A percentile compares a stretch with the other conserved stretches of the same genome.
Conservation (phyloP, 768 basidiomycete species). For the Calocybe gangraenosa region DNA sequence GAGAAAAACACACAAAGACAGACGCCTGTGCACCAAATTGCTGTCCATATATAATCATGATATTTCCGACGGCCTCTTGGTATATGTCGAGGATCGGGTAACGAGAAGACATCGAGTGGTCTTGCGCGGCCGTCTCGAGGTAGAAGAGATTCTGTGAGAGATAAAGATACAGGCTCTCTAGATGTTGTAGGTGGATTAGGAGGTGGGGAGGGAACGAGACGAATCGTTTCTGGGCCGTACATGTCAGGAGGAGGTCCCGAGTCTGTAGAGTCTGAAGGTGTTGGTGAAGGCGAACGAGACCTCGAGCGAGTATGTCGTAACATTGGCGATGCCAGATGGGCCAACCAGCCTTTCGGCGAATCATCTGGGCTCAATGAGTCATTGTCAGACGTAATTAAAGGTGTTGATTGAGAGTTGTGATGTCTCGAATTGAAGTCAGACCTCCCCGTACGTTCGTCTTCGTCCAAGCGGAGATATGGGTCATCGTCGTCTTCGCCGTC, state of each 20-base stretch:
- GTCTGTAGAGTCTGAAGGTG: conserved; percentile 36
- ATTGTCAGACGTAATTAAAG: conserved; percentile 32
- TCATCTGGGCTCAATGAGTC: conserved; percentile 27
- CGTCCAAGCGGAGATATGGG: conserved; percentile 76
- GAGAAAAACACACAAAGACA: conserved; percentile 59
- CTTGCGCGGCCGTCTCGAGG: conserved; percentile 66
- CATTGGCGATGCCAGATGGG: conserved; percentile 69
- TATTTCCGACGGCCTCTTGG: conserved; percentile 63
- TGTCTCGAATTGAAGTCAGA: conserved; percentile 24
- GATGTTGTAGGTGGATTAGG: conserved; percentile 37
- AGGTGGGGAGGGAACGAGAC: conserved; percentile 30
- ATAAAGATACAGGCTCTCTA: conserved; percentile 47
- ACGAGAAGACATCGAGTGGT: conserved; percentile 66
- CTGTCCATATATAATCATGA: conserved; percentile 72
- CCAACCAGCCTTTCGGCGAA: conserved; percentile 62
- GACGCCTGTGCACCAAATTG: conserved; percentile 58
- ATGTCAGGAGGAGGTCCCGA: conserved; percentile 42
- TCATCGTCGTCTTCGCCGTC: conserved; percentile 57
- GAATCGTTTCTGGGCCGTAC: conserved; percentile 28
- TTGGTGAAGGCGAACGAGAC: conserved; percentile 34
- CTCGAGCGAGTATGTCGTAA: conserved; percentile 32
- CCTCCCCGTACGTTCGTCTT: conserved; percentile 42
- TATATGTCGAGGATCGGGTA: conserved; percentile 73
- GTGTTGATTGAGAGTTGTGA: conserved; percentile 30
- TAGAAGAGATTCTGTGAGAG: conserved; percentile 75